Evolutionary conservation across 306 rosid genomes (phyloP).

Genomic region (Cicer pinnatifidum): DNA sequence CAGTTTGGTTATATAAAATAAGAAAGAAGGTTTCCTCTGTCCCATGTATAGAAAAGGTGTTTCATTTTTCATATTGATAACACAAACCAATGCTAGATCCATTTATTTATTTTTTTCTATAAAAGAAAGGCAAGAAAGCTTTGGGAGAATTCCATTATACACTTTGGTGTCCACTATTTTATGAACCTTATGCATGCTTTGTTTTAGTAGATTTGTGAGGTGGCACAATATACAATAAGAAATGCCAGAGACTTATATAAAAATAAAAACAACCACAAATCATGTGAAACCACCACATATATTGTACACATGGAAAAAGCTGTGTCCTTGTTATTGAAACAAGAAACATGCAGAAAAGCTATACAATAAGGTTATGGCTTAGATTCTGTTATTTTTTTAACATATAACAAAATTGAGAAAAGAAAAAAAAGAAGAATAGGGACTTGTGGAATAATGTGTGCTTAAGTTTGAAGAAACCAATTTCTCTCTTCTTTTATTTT

Average conservation of each 20-base stretch:
- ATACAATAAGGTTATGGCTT: constrained; percentile 36
- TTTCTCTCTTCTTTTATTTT: neutral
- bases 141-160: constrained; percentile 47
- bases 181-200: constrained; percentile 31
- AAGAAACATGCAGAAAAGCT: constrained; percentile 44
- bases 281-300: constrained; percentile 54
- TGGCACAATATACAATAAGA: constrained; percentile 46
- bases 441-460: constrained; percentile 52
- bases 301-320: constrained; percentile 48
- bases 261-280: constrained; percentile 35
- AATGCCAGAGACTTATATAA: constrained; percentile 12
- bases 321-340: constrained; percentile 57
- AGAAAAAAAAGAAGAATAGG: constrained; percentile 40
- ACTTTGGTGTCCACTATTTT: constrained; percentile 46
- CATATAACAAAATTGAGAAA: constrained; percentile 34
- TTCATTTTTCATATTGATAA: constrained; percentile 51
- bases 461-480: constrained; percentile 59
- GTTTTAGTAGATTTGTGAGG: constrained; percentile 45
- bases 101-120: constrained; percentile 33
- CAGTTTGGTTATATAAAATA: constrained; percentile 36
- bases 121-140: constrained; percentile 42
- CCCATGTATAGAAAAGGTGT: constrained; percentile 46
- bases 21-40: constrained; percentile 33
- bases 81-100: constrained; percentile 37
- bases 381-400: constrained; percentile 38